Percentiles rank a stretch among this genome's conserved stretches.
Evolutionary conservation across 2,329 filamentous ascomycete genomes (phyloP).

Genomic region (Aureobasidium lini): DNA sequence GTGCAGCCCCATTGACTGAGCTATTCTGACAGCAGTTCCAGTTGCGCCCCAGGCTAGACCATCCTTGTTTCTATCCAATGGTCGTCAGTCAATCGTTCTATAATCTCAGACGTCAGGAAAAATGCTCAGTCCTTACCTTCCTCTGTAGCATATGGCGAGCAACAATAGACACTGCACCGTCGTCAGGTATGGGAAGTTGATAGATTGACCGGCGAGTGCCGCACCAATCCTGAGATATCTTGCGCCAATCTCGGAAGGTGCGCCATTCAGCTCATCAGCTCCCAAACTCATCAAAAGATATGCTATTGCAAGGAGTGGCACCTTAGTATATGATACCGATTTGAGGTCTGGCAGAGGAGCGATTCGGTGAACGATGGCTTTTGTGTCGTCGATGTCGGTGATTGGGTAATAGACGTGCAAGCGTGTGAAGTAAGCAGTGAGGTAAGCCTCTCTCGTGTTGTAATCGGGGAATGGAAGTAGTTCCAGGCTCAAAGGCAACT

Average conservation of each 20-base stretch:
- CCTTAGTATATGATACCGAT: not conserved
- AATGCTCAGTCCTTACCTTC: not conserved
- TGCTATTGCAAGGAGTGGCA: not conserved
- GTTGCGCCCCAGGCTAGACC: not conserved
- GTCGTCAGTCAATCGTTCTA: too few species aligned
- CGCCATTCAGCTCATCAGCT: not conserved
- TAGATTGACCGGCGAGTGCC: not conserved
- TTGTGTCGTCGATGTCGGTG: conserved; percentile 7
- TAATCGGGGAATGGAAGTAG: not conserved
- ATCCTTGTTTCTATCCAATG: not conserved
- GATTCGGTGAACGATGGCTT: not conserved
- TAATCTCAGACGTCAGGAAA: too few species aligned
- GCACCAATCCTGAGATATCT: conserved; percentile 3
- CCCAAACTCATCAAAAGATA: conserved; percentile 9
- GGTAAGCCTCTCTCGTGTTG: not conserved
- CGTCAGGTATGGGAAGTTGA: conserved; percentile 9
- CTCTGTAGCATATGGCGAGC: conserved; percentile 6
- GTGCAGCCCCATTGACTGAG: conserved; percentile 10
- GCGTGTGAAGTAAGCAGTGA: conserved; percentile 5
- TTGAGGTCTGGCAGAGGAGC: conserved; percentile 4
- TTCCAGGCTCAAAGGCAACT: not conserved
- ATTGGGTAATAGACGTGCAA: conserved; percentile 9
- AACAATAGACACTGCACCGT: conserved; percentile 4
- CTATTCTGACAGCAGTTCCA: conserved; percentile 1
- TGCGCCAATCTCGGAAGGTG: not conserved